A percentile compares a stretch with the other conserved stretches of the same genome.
phyloP scores from a whole-genome alignment of 2,329 filamentous ascomycete genomes.

The Ceratocystis lukuohia region DNA sequence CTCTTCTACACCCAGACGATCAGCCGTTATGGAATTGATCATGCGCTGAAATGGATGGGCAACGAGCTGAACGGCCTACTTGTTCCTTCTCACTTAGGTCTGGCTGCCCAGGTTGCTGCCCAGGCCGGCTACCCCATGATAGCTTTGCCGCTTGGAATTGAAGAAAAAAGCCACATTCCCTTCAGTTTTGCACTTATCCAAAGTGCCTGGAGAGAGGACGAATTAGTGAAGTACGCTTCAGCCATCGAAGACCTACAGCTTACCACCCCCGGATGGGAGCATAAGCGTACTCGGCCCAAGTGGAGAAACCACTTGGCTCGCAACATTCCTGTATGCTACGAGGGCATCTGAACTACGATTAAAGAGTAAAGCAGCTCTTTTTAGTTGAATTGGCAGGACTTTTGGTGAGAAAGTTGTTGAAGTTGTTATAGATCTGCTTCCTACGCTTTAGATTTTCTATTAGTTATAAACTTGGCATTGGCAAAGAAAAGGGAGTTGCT shows the following conservation, averaged over 20 bases:
- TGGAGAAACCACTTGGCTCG: slow-evolving; percentile 40
- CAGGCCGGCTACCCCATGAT: slow-evolving; percentile 65
- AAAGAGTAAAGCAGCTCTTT: too few species aligned
- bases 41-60: slow-evolving; percentile 37
- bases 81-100: slow-evolving; percentile 54
- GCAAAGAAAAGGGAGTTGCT: too few species aligned
- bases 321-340: slow-evolving; percentile 29
- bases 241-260: slow-evolving; percentile 48
- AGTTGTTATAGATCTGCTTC: too few species aligned
- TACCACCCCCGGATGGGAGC: slow-evolving; percentile 28
- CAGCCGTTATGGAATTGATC: slow-evolving; percentile 55
- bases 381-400: too few species aligned
- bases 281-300: slow-evolving; percentile 36
- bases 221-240: slow-evolving; percentile 46
- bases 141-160: slow-evolving; percentile 50
- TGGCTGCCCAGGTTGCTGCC: slow-evolving; percentile 55
- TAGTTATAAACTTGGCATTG: too few species aligned
- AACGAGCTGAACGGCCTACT: slow-evolving; percentile 46
- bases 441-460: too few species aligned
- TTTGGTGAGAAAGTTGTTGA: too few species aligned
- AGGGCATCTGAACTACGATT: too few species aligned
- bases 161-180: slow-evolving; percentile 27
- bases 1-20: slow-evolving; percentile 46
- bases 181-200: slow-evolving; percentile 42
- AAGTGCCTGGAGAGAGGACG: slow-evolving; percentile 47